These are phyloP conservation scores for Cantharellus cinnabarinus DNA, from an alignment of 768 basidiomycete species.

Conservation along the genomic window DNA sequence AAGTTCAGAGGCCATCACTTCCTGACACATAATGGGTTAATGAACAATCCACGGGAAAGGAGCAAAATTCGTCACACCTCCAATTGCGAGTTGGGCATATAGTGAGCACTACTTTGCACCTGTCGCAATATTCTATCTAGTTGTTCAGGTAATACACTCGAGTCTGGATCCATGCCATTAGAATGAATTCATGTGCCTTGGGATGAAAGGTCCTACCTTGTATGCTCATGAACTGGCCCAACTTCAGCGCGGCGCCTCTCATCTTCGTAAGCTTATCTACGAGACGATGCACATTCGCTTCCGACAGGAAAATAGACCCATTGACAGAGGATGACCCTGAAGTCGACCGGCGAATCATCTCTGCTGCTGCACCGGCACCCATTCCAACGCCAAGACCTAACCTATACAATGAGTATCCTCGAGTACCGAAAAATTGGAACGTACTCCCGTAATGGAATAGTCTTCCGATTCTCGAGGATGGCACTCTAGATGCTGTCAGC, in stretches of 20 bases:
- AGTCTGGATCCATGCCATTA: slow-evolving; percentile 32
- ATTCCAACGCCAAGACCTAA: slow-evolving; percentile 80
- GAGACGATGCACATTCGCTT: slow-evolving; percentile 73
- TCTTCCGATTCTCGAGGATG: slow-evolving; percentile 72
- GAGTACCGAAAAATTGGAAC: slow-evolving; percentile 7
- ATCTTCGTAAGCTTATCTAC: slow-evolving; percentile 88
- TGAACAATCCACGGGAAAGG: background rate
- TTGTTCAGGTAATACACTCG: slow-evolving; percentile 69
- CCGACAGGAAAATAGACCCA: slow-evolving; percentile 62
- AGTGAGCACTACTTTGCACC: slow-evolving; percentile 90
- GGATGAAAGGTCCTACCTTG: slow-evolving; percentile 34
- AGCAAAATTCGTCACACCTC: slow-evolving; percentile 31
- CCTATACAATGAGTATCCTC: background rate
- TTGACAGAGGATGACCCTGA: slow-evolving; percentile 15
- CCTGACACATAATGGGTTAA: slow-evolving; percentile 18
- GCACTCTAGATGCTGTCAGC: slow-evolving; percentile 54
- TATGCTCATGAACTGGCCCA: slow-evolving; percentile 95
- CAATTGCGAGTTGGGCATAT: slow-evolving; percentile 99
- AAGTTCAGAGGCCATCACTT: slow-evolving; percentile 49
- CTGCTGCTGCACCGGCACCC: slow-evolving; percentile 74
- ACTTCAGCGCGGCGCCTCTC: slow-evolving; percentile 89
- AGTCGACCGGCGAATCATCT: slow-evolving; percentile 51
- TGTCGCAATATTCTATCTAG: slow-evolving; percentile 72
- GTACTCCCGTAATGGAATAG: slow-evolving; percentile 87
- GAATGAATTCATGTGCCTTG: background rate